These are phyloP conservation scores for Catharanthus roseus DNA, from an alignment of 257 asterid species.

Conservation along the genomic window DNA sequence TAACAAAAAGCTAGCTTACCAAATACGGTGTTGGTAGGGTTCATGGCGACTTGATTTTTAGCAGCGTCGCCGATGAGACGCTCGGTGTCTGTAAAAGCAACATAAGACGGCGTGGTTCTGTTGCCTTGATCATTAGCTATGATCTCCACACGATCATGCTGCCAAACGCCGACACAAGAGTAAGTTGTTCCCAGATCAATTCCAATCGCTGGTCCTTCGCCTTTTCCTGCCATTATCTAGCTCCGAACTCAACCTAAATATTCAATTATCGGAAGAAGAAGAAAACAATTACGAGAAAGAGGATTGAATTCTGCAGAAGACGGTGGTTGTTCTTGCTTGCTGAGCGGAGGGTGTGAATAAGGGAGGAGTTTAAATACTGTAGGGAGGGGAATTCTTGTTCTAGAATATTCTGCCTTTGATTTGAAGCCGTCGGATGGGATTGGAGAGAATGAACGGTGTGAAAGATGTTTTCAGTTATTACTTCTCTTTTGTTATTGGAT, in stretches of 20 bases:
- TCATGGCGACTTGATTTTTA: slow-evolving; percentile 44
- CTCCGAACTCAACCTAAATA: not conserved
- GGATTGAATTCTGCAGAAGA: not conserved
- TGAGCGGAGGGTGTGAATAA: not conserved
- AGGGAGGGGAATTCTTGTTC: slow-evolving; percentile 6
- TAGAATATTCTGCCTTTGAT: slow-evolving; percentile 21
- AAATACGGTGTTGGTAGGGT: slow-evolving; percentile 38
- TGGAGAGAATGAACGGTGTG: not conserved
- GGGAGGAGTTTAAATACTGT: not conserved
- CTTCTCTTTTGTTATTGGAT: not conserved
- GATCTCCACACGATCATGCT: slow-evolving; percentile 16
- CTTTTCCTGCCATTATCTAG: slow-evolving; percentile 6
- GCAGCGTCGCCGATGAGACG: slow-evolving; percentile 43
- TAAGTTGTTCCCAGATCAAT: slow-evolving; percentile 10
- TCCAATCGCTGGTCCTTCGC: slow-evolving; percentile 14
- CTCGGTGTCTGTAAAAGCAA: slow-evolving; percentile 37
- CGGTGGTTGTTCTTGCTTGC: too few relatives aligned
- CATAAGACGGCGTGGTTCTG: slow-evolving; percentile 42
- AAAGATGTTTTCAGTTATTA: not conserved
- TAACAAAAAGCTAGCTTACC: slow-evolving; percentile 21
- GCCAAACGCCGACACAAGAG: slow-evolving; percentile 16
- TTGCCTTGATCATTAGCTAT: slow-evolving; percentile 17
- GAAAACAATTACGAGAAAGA: not conserved
- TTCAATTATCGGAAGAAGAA: not conserved
- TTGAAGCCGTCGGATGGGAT: slow-evolving; percentile 18